These are phyloP conservation scores for Pterocarpus santalinus DNA, from an alignment of 306 rosid species.

Conservation along the genomic window DNA sequence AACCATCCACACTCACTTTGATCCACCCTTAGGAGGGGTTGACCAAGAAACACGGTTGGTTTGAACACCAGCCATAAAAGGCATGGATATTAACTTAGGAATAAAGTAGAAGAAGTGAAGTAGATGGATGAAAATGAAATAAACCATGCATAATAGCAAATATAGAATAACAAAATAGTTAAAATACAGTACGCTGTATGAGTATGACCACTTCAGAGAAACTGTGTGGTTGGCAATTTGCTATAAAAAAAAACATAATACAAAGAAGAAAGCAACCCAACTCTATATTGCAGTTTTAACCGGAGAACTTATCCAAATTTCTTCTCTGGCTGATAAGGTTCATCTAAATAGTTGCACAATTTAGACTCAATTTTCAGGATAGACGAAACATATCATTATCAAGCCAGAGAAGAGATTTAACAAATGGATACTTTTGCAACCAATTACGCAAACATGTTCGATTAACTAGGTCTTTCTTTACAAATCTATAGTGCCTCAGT, in stretches of 20 bases:
- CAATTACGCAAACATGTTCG: conserved; percentile 35
- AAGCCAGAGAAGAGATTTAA: conserved; percentile 21
- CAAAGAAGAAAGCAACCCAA: conserved; percentile 13
- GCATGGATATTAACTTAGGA: too few relatives aligned
- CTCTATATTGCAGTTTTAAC: conserved; percentile 39
- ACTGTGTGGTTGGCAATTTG: conserved; percentile 30
- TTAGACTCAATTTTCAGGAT: conserved; percentile 12
- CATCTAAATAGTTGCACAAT: conserved; percentile 26
- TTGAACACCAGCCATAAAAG: too few relatives aligned
- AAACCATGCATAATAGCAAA: conserved; percentile 28
- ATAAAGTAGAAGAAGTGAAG: not conserved
- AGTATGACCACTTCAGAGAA: conserved; percentile 1
- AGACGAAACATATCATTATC: conserved; percentile 12
- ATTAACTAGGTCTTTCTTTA: conserved; percentile 42
- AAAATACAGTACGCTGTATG: not conserved
- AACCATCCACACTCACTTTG: not conserved
- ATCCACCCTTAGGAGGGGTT: too few relatives aligned
- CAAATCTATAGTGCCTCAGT: conserved; percentile 40
- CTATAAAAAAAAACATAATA: not conserved
- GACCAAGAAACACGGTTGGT: too few relatives aligned
- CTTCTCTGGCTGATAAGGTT: conserved; percentile 21
- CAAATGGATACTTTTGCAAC: conserved; percentile 5
- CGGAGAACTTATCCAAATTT: conserved; percentile 34
- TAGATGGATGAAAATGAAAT: conserved; percentile 1
- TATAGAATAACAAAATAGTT: not conserved